Evolutionary conservation across 1,284 basidiomycete species (phyloP), one percentile per base, ranked within the genome.

Genomic region (Irpex sp.): DNA sequence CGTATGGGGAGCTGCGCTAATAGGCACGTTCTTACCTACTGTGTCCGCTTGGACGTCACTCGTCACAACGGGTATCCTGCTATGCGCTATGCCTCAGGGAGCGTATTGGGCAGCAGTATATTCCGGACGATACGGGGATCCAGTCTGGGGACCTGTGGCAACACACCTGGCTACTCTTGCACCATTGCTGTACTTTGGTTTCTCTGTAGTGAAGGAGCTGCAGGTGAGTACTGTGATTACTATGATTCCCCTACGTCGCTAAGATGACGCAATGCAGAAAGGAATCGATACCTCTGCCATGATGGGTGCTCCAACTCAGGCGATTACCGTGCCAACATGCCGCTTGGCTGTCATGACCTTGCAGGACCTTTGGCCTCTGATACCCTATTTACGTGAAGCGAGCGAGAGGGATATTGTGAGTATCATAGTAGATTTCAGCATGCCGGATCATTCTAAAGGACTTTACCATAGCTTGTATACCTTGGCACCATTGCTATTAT

Each of bases 81-180:
- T 89, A n/a, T 78, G 81, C 61, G 69, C 79, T 37, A 79, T 88
- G 49, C 88, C 91, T 0, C 79, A 83, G 65, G 78, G 84, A 11
- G 82, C 84, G 8, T 89, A 90, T 67, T 89, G 84, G 81, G 74
- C 83, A 26, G 81, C 85, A 26, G 80, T 82, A 19, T 82, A 79
- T 74, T 84, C 86, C 11, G 81, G 83, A 19, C 80, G 85, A 64
- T 72, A 74, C 66, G 76, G 76, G 36, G 78, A 83, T 66, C 80
- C 85, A 13, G 62, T 85, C n/a, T 74, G 79, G 69, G 90, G 89
- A 0, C 81, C 89, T 19, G 76, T 83, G 11, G 66, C 82, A 6
- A 83, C 86, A 1, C 89, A 92, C 74, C 67, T 76, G 17, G 63
- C 73, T 36, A 81, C 87, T 7, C 73, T 91, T 19, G 79, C 78